Evolutionary conservation across 1,284 basidiomycete genomes (phyloP), one percentile per base, ranked within the genome.

Genomic region (Pterulicium gracile): DNA sequence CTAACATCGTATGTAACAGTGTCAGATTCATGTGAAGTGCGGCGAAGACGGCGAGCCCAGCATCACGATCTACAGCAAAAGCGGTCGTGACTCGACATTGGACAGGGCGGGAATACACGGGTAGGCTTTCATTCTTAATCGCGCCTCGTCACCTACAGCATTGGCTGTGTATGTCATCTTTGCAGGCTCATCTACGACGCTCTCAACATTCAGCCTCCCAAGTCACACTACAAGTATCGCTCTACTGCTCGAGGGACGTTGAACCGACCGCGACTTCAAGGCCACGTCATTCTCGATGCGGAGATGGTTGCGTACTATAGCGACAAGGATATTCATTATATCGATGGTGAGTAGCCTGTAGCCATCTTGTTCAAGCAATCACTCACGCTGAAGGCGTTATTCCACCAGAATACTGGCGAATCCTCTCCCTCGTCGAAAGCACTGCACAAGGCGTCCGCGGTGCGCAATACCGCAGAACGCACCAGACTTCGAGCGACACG

Each of bases 271-370:
- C 45, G 18, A 50, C 51, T 4, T 76, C 20, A 62, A 59, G 50
- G 59, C 61, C 41, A 75, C 49, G 61, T 86, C 23, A 79, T 94
- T 15, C 61, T 94, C 0, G 91, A 95, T 58, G 88, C 88, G 0
- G 91, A 95, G 61, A 88, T 94, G 76, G 80, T 93, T 3, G 80
- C 87, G 0, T 93, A 75, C 59, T 76, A 82, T 42, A 81, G 81
- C 20, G 62, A 66, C 19, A 60, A 62, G n/a, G 36, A 18, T n/a
- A n/a, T n/a, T n/a, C n/a, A n/a, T n/a, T n/a, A n/a, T 18, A 69
- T 86, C 32, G 80, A 84, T 49, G 82, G 82, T 81, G 50, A 44
- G 63, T 52, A 35, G 36, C n/a, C 24, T 46, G 41, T n/a, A n/a
- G n/a, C n/a, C n/a, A n/a, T n/a, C n/a, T n/a, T n/a, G n/a, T n/a